Evolutionary conservation across 495 filamentous ascomycete species (phyloP), one percentile per base, ranked within the genome.

Genomic region (Talaromyces adpressus): DNA sequence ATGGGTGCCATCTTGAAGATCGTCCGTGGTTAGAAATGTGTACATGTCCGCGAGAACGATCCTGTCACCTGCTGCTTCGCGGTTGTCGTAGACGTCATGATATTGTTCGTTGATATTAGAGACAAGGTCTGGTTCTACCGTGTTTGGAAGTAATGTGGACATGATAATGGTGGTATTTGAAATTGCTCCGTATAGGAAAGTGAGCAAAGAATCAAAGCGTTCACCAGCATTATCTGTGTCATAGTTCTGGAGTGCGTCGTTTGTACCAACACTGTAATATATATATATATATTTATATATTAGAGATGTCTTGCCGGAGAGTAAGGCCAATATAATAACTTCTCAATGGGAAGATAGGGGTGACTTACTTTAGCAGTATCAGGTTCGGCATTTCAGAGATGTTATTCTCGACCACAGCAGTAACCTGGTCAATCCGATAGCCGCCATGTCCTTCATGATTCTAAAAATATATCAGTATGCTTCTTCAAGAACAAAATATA

Each of bases 1-100:
- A 63, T 81, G 78, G 1, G 68, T 77, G 20, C 70, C 71, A 62
- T 79, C 77, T 20, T 20, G 18, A 25, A 20, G 22, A 25, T 52
- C 49, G 18, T 52, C 49, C n/a, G 49, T 52, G 9, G n/a, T 52
- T 6, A 52, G 49, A 52, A 52, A 25, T 0, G 49, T 20, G 22
- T 52, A 20, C 49, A 52, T 52, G 23, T 52, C 49, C 11, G 22
- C 49, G 4, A 52, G 49, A 25, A 52, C 22, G 22, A 52, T 25
- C 7, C 22, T 52, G n/a, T 52, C 22, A 20, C 49, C 49, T 52
- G 18, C n/a, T 20, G 18, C 49, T 23, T 20, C 49, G 11, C 22
- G n/a, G 6, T 9, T 14, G 18, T 52, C 6, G n/a, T 25, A 52
- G 22, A 52, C 18, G 6, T 52, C 18, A 52, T 25, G 49, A 52